Base-by-base conservation (phyloP, 2,329 filamentous ascomycete genomes). In the Fusarium solani-melongenae region DNA sequence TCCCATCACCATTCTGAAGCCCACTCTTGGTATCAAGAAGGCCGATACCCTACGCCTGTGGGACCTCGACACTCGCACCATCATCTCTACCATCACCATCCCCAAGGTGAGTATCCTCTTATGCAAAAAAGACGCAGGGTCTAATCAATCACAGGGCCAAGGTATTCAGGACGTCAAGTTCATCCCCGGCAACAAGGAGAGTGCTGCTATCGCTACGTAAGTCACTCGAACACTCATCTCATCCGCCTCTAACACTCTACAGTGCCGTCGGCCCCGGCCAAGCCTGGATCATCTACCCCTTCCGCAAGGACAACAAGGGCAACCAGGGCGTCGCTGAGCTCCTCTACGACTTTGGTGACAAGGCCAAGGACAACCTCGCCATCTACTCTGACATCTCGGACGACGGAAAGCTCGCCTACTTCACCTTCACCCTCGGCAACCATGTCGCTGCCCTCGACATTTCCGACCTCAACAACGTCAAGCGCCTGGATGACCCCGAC, bases 131-230 rank as follows among this genome's bases (percentile, higher is more conserved):
- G 0, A 4, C 2, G 5, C 24, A 11, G 3, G 10, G 5, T 6
- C 62, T 73, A 31, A 75, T 49, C 15, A 3, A 3, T 7, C 15
- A 33, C n/a, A 84, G 81, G 88, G 88, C 38, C 84, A 85, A 44
- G 89, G 89, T 69, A 91, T 91, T 59, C 89, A 91, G 76, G 89
- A 92, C 71, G 87, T 92, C 76, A 92, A 92, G 79, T 91, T 91
- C 81, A 91, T 91, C 70, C 90, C 89, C 1, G 87, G 88, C 10
- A 88, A 91, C 83, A 77, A 82, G 8, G 89, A 91, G 70, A 83
- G 83, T 36, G 89, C 89, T 34, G 89, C 89, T 12, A 82, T 91
- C 27, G 89, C 89, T 10, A 90, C 89, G 79, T 80, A 64, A 76
- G 79, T 74, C 69, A 5, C 2, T 8, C 2, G 6, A 12, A 14